Percentiles rank a stretch among this genome's conserved stretches.
Evolutionary conservation across 1,284 basidiomycete genomes (phyloP).

Genomic region (Ceratobasidium sp.): DNA sequence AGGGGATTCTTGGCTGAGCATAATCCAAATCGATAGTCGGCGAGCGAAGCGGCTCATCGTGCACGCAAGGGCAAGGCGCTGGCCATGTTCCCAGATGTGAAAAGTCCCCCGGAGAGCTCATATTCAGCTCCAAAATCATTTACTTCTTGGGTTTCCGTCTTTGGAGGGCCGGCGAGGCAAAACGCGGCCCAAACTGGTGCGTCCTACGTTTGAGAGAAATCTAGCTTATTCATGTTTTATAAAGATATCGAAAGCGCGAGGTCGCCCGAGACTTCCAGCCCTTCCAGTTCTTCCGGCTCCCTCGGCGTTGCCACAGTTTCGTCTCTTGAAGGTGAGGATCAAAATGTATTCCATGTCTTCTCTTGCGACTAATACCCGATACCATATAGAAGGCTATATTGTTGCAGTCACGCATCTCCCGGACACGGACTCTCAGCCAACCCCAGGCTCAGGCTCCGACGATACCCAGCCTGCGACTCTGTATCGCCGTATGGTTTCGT

Average conservation of each 20-base stretch:
- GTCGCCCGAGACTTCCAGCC: neutral
- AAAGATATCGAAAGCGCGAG: constrained; percentile 13
- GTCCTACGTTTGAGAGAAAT: neutral
- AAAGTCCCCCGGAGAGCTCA: neutral
- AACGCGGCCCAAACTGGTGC: neutral
- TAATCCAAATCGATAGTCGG: neutral
- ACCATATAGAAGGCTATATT: neutral
- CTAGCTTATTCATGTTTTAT: neutral
- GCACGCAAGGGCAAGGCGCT: neutral
- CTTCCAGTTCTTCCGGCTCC: neutral
- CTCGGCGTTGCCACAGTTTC: neutral
- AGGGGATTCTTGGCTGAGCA: neutral
- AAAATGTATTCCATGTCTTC: neutral
- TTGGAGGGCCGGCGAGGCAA: constrained; percentile 12
- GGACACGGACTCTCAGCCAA: neutral
- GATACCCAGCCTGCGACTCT: neutral
- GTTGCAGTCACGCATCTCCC: constrained; percentile 28
- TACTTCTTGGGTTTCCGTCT: constrained; percentile 31
- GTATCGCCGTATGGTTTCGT: constrained; percentile 22
- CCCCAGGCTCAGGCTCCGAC: neutral
- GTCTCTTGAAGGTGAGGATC: neutral
- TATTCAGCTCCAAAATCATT: neutral
- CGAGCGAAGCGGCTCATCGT: neutral
- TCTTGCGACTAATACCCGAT: neutral
- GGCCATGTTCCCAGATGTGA: constrained; percentile 10